A percentile compares a stretch with the other conserved stretches of the same genome.
phyloP scores from a whole-genome alignment of 768 basidiomycete genomes.

The Lactarius hengduanensis region DNA sequence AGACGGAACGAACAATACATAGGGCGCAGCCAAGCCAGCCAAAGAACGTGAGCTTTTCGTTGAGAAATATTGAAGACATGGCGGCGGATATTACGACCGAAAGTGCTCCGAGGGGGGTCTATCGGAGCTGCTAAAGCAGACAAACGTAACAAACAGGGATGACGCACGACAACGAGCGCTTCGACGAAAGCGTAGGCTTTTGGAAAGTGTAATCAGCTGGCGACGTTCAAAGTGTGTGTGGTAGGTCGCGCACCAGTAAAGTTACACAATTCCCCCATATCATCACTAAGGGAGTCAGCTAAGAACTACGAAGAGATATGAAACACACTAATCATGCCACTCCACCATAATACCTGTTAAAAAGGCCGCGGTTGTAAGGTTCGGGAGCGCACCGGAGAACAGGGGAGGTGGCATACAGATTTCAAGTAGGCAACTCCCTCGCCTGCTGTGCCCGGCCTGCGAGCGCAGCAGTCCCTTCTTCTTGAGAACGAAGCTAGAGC shows the following conservation, averaged over 20 bases:
- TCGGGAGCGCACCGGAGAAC: slow-evolving; percentile 4
- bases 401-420: slow-evolving; percentile 55
- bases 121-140: slow-evolving; percentile 19
- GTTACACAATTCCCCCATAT: slow-evolving; percentile 88
- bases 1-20: slow-evolving; percentile 66
- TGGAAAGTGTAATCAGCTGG: slow-evolving; percentile 25
- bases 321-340: slow-evolving; percentile 80
- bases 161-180: slow-evolving; percentile 84
- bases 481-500: slow-evolving; percentile 94
- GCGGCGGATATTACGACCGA: slow-evolving; percentile 96
- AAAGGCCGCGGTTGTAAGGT: slow-evolving; percentile 10
- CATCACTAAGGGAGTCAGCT: slow-evolving; percentile 60
- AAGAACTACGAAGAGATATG: not conserved
- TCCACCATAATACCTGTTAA: slow-evolving; percentile 86
- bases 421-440: slow-evolving; percentile 95
- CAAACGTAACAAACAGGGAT: slow-evolving; percentile 7
- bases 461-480: slow-evolving; percentile 87
- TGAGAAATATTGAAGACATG: slow-evolving; percentile 88
- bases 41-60: slow-evolving; percentile 91
- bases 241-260: slow-evolving; percentile 62
- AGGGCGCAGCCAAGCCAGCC: slow-evolving; percentile 94
- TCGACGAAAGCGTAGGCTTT: slow-evolving; percentile 86
- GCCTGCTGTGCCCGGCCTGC: slow-evolving; percentile 78
- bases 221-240: slow-evolving; percentile 29
- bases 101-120: slow-evolving; percentile 94